Base-by-base conservation (phyloP, 352 stramenopile genomes). In the Peronosclerospora sorghi region DNA sequence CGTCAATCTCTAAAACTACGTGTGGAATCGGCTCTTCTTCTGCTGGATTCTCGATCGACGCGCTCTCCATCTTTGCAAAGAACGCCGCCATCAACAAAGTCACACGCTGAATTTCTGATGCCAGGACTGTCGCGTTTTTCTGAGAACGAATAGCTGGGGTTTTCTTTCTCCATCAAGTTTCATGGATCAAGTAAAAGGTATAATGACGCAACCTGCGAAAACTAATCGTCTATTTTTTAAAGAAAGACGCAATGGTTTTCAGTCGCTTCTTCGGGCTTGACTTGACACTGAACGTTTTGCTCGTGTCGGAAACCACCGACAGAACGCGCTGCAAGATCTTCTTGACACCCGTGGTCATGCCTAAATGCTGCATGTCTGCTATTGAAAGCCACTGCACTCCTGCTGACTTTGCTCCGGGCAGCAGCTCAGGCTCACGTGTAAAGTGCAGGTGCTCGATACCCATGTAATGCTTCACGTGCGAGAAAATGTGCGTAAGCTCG, bases 391-490 rank as follows among this genome's bases (percentile, higher is more conserved):
- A 95, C 4, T 62, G 66, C 32, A 82, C 14, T 7, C 47, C 40
- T 32, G 51, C 37, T 17, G 49, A 51, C 15, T 48, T 34, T 43
- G 28, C 35, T 20, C 13, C n/a, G 34, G 32, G 19, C 28, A 56
- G 28, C 9, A 63, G n/a, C 6, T 46, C 27, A 4, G 63, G 69
- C 18, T 54, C 35, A 8, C 37, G 40, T 5, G 51, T 38, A 34
- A 88, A 82, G 47, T 88, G 75, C 15, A 94, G 8, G 41, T 90
- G 76, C 51, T 94, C 78, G 20, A 95, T 62, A 41, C 82, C 75
- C 83, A 95, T 95, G 60, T 92, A 68, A 28, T 95, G 83, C 63
- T 88, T 90, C 9, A 94, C 68, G 32, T 95, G 83, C 6, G 83
- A 95, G 49, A 95, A 95, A n/a, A 95, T 68, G 56, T 95, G 83